These are phyloP conservation scores for Didymella lethalis DNA, from an alignment of 2,329 filamentous ascomycete genomes.

Conservation along the genomic window DNA sequence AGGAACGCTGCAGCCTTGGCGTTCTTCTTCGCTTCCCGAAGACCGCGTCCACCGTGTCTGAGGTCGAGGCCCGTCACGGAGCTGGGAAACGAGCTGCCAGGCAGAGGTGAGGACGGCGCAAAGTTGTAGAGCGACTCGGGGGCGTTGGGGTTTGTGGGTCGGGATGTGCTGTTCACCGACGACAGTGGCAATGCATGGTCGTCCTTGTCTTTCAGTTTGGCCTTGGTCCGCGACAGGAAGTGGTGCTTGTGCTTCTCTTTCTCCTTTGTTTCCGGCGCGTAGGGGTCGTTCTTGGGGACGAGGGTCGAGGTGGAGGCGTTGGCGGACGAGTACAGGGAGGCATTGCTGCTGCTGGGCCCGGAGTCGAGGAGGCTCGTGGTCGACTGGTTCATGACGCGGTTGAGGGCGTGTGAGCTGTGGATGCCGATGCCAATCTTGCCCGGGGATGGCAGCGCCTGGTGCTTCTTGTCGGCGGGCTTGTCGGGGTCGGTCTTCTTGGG, in stretches of 20 bases:
- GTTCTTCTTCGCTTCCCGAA: constrained; percentile 75
- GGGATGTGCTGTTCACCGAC: constrained; percentile 78
- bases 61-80: constrained; percentile 82
- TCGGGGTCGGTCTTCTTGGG: constrained; percentile 76
- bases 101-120: constrained; percentile 75
- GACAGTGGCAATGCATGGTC: constrained; percentile 74
- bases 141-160: constrained; percentile 75
- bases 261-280: constrained; percentile 68
- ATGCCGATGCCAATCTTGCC: constrained; percentile 69
- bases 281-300: constrained; percentile 62
- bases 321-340: constrained; percentile 75
- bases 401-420: constrained; percentile 68
- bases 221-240: constrained; percentile 79
- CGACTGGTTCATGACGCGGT: constrained; percentile 69
- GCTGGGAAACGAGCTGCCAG: constrained; percentile 75
- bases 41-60: constrained; percentile 75
- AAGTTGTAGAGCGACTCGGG: constrained; percentile 82
- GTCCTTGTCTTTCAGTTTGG: constrained; percentile 76
- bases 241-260: constrained; percentile 71
- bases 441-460: constrained; percentile 75
- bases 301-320: constrained; percentile 82
- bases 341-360: constrained; percentile 61
- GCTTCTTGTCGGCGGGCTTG: constrained; percentile 66
- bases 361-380: constrained; percentile 74
- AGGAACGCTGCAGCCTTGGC: constrained; percentile 57